Conservation (phyloP, 495 filamentous ascomycete genomes). For the Hyaloscypha hepaticicola region DNA sequence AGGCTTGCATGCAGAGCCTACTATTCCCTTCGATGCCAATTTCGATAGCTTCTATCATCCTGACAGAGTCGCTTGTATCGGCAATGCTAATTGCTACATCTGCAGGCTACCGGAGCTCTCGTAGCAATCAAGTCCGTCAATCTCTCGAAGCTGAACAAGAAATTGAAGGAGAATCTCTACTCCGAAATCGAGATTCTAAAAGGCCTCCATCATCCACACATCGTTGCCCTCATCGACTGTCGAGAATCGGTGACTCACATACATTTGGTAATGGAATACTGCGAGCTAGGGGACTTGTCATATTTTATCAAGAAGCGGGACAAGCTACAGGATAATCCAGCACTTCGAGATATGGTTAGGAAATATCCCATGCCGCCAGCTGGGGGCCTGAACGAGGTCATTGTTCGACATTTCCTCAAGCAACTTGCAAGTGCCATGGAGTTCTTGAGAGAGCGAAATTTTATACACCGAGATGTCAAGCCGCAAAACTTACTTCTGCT, state of each 20-base stretch:
- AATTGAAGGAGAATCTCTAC: conserved; percentile 93
- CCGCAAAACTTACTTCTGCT: conserved; percentile 93
- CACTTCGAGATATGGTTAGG: conserved; percentile 78
- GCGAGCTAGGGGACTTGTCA: conserved; percentile 88
- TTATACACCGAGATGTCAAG: conserved; percentile 96
- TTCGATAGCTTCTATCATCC: conserved; percentile 9
- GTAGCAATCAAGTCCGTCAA: conserved; percentile 98
- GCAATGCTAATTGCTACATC: conserved; percentile 41
- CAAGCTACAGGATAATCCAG: conserved; percentile 68
- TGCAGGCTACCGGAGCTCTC: conserved; percentile 58
- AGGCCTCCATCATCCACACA: conserved; percentile 89
- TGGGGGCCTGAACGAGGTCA: conserved; percentile 87
- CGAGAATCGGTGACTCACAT: conserved; percentile 83
- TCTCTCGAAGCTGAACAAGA: conserved; percentile 83
- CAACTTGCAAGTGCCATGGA: conserved; percentile 90
- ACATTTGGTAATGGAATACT: conserved; percentile 98
- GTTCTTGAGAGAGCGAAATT: conserved; percentile 79
- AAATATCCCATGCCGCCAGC: conserved; percentile 83
- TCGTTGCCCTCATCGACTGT: conserved; percentile 93
- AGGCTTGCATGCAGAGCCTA: conserved; percentile 4
- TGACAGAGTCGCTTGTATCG: conserved; percentile 1
- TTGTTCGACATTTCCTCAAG: conserved; percentile 93
- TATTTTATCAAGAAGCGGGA: conserved; percentile 93
- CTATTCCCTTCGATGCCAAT: conserved; percentile 13
- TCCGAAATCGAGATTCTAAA: conserved; percentile 94